Evolutionary conservation across 176 grass and related monocot genomes (phyloP), one percentile per base, ranked within the genome.

Genomic region (Zea luxurians): DNA sequence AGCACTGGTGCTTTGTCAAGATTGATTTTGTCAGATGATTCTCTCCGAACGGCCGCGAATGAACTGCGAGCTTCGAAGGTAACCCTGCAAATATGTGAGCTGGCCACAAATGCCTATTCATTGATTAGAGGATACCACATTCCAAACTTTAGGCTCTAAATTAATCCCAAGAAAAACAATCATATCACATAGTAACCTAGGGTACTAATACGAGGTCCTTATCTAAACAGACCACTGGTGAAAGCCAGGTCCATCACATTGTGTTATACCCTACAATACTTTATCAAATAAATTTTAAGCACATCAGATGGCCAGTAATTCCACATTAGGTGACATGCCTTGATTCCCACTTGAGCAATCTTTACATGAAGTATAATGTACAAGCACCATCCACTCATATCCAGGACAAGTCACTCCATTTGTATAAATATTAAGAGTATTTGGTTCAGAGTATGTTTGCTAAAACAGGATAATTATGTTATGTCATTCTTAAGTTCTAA

Each of bases 21-120:
- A 90, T 91, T 93, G 83, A 90, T 97, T 86, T 66, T 97, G 41
- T 93, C 94, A 79, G 91, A 91, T 82, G 94, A 97, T 88, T 91
- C 91, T 73, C 89, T 97, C 18, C 87, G 94, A 75, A 41, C 76
- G 9, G 79, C 94, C 75, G 94, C 92, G 66, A 97, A 97, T 84
- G 91, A 93, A 80, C 43, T 97, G 16, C 88, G 94, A 78, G 71
- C 86, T 64, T 91, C 87, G 10, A 97, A 97, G 94, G 94, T 93
- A 90, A 83, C 13, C 50, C 48, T 50, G 3, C 36, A 65, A 78
- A 34, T 55, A 53, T 55, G 8, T 72, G 40, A 27, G 13, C 1
- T 53, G 13, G 11, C 27, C 27, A 27, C 27, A 27, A 27, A 27
- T 27, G 27, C 27, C 27, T 27, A 27, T 27, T 27, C 27, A 27